A percentile compares a stretch with the other conserved stretches of the same genome.
phyloP scores from a whole-genome alignment of 352 stramenopile species.

The Phytophthora vignae region DNA sequence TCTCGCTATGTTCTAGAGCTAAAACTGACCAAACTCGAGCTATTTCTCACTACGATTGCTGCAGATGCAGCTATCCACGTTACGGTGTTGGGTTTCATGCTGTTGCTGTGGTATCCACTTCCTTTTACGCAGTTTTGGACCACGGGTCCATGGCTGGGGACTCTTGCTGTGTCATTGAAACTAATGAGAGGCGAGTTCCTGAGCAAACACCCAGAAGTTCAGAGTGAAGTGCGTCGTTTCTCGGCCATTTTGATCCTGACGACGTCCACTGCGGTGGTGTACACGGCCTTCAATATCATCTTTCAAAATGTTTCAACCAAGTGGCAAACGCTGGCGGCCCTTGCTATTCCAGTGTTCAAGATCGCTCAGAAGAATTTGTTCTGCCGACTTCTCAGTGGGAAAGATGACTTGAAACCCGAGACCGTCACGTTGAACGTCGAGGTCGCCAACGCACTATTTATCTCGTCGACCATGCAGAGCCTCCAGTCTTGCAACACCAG shows the following conservation, averaged over 20 bases:
- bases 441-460: conserved; percentile 53
- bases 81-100: conserved; percentile 9
- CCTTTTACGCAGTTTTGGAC: conserved; percentile 27
- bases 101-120: conserved; percentile 19
- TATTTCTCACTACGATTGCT: conserved; percentile 9
- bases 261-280: neutral
- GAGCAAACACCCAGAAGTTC: conserved; percentile 4
- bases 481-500: conserved; percentile 30
- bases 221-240: conserved; percentile 23
- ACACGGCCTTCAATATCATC: conserved; percentile 16
- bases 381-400: conserved; percentile 17
- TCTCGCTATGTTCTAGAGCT: conserved; percentile 17
- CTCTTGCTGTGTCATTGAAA: conserved; percentile 18
- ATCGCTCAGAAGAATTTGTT: conserved; percentile 22
- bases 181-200: conserved; percentile 19
- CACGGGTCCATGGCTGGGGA: conserved; percentile 17
- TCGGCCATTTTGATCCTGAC: conserved; percentile 15
- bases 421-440: conserved; percentile 56
- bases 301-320: conserved; percentile 9
- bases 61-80: neutral
- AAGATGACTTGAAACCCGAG: conserved; percentile 44
- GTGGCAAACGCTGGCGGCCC: conserved; percentile 12
- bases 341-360: conserved; percentile 16
- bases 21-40: conserved; percentile 1
- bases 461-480: conserved; percentile 48